Conservation (phyloP, 257 asterid species). For the Solanum neorickii region DNA sequence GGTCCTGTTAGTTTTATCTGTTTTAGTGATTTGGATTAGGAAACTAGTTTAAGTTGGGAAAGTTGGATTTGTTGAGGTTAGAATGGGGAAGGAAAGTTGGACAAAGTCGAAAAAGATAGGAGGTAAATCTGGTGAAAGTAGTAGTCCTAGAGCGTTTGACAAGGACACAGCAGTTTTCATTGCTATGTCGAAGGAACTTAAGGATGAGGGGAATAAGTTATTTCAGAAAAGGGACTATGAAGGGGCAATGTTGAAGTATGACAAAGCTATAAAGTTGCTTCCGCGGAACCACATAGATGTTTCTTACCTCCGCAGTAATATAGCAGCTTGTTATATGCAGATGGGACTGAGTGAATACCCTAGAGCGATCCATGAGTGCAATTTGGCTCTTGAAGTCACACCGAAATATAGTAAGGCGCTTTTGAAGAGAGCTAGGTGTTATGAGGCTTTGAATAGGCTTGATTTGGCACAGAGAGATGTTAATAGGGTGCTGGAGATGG, state of each 20-base stretch:
- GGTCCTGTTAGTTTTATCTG: background rate
- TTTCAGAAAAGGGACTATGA: constrained; percentile 71
- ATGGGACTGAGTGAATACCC: constrained; percentile 70
- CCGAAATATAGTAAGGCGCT: constrained; percentile 79
- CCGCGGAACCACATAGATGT: constrained; percentile 73
- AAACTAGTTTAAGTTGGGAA: constrained; percentile 5
- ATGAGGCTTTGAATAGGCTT: constrained; percentile 66
- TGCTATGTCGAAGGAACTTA: constrained; percentile 53
- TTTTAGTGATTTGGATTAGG: constrained; percentile 2
- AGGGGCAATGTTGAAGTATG: constrained; percentile 64
- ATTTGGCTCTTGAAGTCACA: constrained; percentile 81
- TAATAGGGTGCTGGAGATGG: constrained; percentile 44
- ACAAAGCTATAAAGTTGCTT: constrained; percentile 68
- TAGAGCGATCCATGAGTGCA: constrained; percentile 73
- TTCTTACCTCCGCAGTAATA: constrained; percentile 60
- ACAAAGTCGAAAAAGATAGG: constrained; percentile 25
- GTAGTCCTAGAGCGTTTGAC: constrained; percentile 35
- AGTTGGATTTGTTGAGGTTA: constrained; percentile 20
- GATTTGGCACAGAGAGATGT: constrained; percentile 71
- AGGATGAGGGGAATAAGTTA: constrained; percentile 58
- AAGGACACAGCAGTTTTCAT: constrained; percentile 54
- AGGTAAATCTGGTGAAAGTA: constrained; percentile 33
- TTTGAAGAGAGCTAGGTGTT: constrained; percentile 83
- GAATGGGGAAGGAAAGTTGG: constrained; percentile 56
- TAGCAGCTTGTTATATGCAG: constrained; percentile 86